A percentile compares a stretch with the other conserved stretches of the same genome.
Conservation (phyloP, 2,329 filamentous ascomycete genomes). For the Exophiala sp. region DNA sequence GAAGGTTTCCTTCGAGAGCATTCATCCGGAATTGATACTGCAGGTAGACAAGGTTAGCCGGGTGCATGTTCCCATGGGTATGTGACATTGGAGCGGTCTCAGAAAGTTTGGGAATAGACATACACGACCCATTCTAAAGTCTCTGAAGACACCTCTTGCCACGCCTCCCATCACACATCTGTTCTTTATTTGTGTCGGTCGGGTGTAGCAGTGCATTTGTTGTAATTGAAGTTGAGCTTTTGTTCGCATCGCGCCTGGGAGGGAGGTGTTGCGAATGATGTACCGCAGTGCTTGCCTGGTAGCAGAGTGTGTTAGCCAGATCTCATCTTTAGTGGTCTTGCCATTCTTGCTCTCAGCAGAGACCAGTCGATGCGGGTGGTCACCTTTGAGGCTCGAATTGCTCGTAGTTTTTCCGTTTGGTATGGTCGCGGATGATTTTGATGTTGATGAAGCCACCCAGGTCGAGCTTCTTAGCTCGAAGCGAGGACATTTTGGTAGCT, state of each 20-base stretch:
- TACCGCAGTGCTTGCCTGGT: constrained; percentile 85
- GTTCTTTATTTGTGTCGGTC: constrained; percentile 90
- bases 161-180: constrained; percentile 90
- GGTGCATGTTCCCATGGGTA: background rate
- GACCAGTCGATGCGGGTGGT: constrained; percentile 15
- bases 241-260: constrained; percentile 76
- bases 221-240: constrained; percentile 90
- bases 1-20: constrained; percentile 77
- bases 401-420: constrained; percentile 90
- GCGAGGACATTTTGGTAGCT: constrained; percentile 69
- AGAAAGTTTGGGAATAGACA: constrained; percentile 36
- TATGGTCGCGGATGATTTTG: constrained; percentile 86
- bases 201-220: constrained; percentile 94
- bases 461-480: constrained; percentile 85
- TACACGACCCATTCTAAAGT: constrained; percentile 90
- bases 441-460: constrained; percentile 83
- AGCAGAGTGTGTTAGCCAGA: constrained; percentile 7
- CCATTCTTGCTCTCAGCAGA: background rate
- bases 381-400: constrained; percentile 86
- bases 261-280: constrained; percentile 86
- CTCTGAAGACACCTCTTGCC: constrained; percentile 81
- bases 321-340: background rate
- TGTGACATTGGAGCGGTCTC: background rate
- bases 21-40: constrained; percentile 93
- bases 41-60: constrained; percentile 4